These are phyloP conservation scores for Simplicillium sp. DNA, from an alignment of 2,329 filamentous ascomycete genomes.

Conservation along the genomic window DNA sequence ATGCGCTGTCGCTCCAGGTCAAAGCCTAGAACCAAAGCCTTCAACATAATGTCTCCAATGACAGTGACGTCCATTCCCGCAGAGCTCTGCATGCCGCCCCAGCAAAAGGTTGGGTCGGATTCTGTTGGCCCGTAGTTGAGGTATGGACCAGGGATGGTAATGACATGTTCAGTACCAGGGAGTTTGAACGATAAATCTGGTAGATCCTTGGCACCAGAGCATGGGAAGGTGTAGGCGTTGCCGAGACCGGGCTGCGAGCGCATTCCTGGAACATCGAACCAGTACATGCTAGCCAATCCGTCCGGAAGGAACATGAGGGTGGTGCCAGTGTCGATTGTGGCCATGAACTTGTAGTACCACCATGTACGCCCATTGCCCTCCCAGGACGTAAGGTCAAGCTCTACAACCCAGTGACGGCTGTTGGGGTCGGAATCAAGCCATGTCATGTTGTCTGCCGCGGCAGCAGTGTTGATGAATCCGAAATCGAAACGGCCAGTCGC, in stretches of 20 bases:
- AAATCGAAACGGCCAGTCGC: conserved; percentile 41
- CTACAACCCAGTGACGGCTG: conserved; percentile 29
- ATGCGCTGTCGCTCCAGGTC: conserved; percentile 35
- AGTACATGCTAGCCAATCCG: conserved; percentile 50
- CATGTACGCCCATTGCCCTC: conserved; percentile 39
- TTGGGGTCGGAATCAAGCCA: conserved; percentile 26
- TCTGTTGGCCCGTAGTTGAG: conserved; percentile 44
- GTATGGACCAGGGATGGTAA: conserved; percentile 43
- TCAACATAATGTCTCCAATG: conserved; percentile 71
- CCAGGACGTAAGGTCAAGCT: conserved; percentile 38
- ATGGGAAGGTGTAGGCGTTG: conserved; percentile 49
- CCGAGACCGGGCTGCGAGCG: conserved; percentile 31
- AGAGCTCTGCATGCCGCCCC: conserved; percentile 62
- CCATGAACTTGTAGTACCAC: conserved; percentile 33
- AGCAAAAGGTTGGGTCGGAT: conserved; percentile 49
- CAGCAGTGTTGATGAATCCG: conserved; percentile 32
- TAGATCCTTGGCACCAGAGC: conserved; percentile 39
- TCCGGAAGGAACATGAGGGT: conserved; percentile 54
- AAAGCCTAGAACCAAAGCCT: conserved; percentile 67
- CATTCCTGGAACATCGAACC: conserved; percentile 41
- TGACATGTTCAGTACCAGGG: conserved; percentile 35
- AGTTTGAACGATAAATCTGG: conserved; percentile 48
- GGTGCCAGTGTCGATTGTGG: conserved; percentile 61
- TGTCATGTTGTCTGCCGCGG: conserved; percentile 29
- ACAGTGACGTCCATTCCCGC: conserved; percentile 45